phyloP scores from a whole-genome alignment of 768 basidiomycete genomes.

The Tephrocybe sp. region DNA sequence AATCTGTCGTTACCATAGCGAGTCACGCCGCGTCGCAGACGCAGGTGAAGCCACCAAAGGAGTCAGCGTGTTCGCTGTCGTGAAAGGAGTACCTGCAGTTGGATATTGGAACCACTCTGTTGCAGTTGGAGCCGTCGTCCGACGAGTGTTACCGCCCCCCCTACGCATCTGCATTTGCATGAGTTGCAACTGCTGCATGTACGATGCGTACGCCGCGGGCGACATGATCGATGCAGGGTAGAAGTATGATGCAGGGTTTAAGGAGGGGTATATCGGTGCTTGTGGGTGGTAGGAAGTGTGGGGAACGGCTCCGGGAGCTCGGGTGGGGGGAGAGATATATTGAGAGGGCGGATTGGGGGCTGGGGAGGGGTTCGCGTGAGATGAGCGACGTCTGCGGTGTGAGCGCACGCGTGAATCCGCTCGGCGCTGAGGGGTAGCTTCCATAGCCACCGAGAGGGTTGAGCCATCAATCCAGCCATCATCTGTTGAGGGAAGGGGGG shows the following conservation, averaged over 20 bases:
- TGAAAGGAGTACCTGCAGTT: conserved; percentile 5
- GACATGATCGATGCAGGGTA: conserved; percentile 18
- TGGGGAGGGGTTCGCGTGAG: conserved; percentile 10
- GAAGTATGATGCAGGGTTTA: conserved; percentile 15
- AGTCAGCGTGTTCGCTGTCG: conserved; percentile 4
- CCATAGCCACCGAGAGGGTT: conserved; percentile 11
- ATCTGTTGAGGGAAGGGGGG: conserved; percentile 24
- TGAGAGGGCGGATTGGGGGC: conserved; percentile 1
- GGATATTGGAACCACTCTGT: conserved; percentile 17
- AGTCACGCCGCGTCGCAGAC: conserved; percentile 10
- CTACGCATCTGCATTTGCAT: conserved; percentile 20
- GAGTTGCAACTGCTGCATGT: conserved; percentile 21
- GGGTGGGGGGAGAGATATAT: conserved; percentile 10
- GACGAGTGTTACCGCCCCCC: conserved; percentile 4
- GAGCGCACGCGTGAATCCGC: conserved; percentile 17
- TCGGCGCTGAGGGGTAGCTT: conserved; percentile 6
- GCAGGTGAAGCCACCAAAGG: conserved; percentile 5
- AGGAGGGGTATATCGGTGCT: conserved; percentile 5
- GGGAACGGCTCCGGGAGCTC: conserved; percentile 4
- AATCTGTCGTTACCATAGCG: conserved; percentile 16
- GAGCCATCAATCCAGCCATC: conserved; percentile 43
- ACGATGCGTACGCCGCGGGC: conserved; percentile 21
- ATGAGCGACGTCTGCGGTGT: conserved; percentile 20
- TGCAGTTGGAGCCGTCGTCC: conserved; percentile 1
- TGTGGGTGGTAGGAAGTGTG: conserved; percentile 12